Evolutionary conservation across 1,284 basidiomycete genomes (phyloP), one percentile per base, ranked within the genome.

Genomic region (Microbotryum scabiosae): DNA sequence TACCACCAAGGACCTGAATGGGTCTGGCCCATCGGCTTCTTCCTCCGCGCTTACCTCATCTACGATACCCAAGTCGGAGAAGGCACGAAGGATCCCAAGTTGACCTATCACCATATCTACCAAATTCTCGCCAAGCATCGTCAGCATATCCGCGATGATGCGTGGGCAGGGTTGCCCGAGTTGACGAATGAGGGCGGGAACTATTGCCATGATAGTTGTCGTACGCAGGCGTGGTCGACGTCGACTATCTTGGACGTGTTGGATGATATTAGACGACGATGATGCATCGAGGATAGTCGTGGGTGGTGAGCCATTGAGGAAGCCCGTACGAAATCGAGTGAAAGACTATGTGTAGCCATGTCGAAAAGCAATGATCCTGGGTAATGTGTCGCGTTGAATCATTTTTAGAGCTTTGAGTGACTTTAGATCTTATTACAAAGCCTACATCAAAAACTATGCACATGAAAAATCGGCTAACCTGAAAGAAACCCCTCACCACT

Each of bases 141-240:
- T 28, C 77, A 79, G 32, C 82, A 94, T 73, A 85, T 97, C 62
- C 79, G 83, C 67, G 79, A 78, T 32, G 89, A 94, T 72, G 79
- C 85, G 14, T 97, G 92, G 92, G 84, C 86, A 51, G 92, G 92
- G 47, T 77, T 97, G 41, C 92, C 92, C 0, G 93, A 97, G 76
- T 77, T 97, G 68, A 73, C 73, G 18, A 73, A 73, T 56, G 66
- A 71, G 52, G 59, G 90, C 67, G 92, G 90, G 8, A 75, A 78
- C 52, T 84, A 84, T 76, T 96, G 92, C 74, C 76, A 75, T 61
- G 91, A 97, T 75, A 90, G 89, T 57, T 96, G 92, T 74, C 79
- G 82, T 57, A 91, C 91, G 41, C 92, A 97, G 74, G 92, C 91
- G 6, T 94, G 91, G 91, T 89, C 86, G 73, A 82, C 87, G 44